A percentile compares a stretch with the other conserved stretches of the same genome.
Conservation (phyloP, 177 flowering plant genomes). For the Vitis hybrid region DNA sequence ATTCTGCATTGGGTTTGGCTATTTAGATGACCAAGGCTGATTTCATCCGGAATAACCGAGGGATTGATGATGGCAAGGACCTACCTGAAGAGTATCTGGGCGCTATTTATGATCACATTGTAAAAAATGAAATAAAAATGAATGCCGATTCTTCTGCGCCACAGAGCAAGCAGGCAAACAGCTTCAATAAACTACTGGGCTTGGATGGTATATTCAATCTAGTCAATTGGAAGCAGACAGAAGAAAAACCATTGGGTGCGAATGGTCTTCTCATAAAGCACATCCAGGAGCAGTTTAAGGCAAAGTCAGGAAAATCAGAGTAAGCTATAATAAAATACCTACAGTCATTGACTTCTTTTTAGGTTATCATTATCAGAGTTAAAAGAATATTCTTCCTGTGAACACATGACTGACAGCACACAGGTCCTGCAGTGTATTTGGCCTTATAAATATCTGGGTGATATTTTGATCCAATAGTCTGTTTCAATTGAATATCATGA, state of each 20-base stretch:
- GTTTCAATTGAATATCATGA: too few relatives aligned
- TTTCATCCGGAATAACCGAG: conserved; percentile 94
- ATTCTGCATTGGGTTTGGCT: conserved; percentile 23
- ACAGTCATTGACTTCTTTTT: conserved; percentile 1
- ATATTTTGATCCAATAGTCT: too few relatives aligned
- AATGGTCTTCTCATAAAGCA: conserved; percentile 84
- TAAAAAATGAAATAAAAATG: conserved; percentile 97
- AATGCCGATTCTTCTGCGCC: conserved; percentile 75
- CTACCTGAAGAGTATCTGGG: conserved; percentile 94
- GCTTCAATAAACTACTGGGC: conserved; percentile 84
- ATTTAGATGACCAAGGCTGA: conserved; percentile 95
- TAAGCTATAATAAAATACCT: conserved; percentile 34
- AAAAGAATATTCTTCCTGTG: too few relatives aligned
- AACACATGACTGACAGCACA: neutral
- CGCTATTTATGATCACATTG: conserved; percentile 88
- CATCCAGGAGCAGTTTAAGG: conserved; percentile 95
- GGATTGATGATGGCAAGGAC: conserved; percentile 98
- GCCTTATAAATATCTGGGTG: too few relatives aligned
- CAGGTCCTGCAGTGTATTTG: neutral
- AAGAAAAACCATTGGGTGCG: conserved; percentile 94
- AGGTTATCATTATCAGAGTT: neutral
- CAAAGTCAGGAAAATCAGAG: conserved; percentile 92
- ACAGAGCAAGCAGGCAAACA: conserved; percentile 82
- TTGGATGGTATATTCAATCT: conserved; percentile 92
- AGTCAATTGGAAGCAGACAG: conserved; percentile 84